These are phyloP conservation scores for Penicillium steckii DNA, from an alignment of 495 filamentous ascomycete species.

Conservation along the genomic window DNA sequence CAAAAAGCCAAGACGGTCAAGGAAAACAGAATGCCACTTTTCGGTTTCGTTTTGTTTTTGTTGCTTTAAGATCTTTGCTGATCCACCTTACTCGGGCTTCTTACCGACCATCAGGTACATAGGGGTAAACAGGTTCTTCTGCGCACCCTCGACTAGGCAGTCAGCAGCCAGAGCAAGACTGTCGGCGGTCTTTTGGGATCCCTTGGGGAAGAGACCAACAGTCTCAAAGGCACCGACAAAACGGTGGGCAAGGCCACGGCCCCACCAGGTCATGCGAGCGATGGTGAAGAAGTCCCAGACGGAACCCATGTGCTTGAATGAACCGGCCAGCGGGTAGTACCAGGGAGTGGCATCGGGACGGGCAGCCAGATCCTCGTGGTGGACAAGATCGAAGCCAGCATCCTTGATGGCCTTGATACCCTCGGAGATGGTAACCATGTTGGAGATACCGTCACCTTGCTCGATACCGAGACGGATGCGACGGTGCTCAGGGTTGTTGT, in stretches of 20 bases:
- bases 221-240: conserved; percentile 78
- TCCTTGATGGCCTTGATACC: conserved; percentile 82
- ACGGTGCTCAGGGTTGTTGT: conserved; percentile 81
- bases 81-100: conserved; percentile 63
- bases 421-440: conserved; percentile 92
- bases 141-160: conserved; percentile 83
- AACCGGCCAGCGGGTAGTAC: conserved; percentile 91
- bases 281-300: conserved; percentile 81
- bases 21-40: not conserved
- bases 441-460: conserved; percentile 94
- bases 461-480: conserved; percentile 93
- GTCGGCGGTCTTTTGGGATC: conserved; percentile 95
- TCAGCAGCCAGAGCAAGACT: conserved; percentile 81
- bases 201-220: conserved; percentile 70
- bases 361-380: conserved; percentile 88
- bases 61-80: not conserved
- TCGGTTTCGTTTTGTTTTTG: too few relatives aligned
- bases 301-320: conserved; percentile 77
- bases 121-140: conserved; percentile 93
- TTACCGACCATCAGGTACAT: conserved; percentile 99
- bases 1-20: not conserved
- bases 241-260: conserved; percentile 71
- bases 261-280: conserved; percentile 85
- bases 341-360: conserved; percentile 77
- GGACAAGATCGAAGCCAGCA: conserved; percentile 81